Evolutionary conservation across 257 asterid species (phyloP), one percentile per base, ranked within the genome.

Genomic region (Pogostemon cablin): DNA sequence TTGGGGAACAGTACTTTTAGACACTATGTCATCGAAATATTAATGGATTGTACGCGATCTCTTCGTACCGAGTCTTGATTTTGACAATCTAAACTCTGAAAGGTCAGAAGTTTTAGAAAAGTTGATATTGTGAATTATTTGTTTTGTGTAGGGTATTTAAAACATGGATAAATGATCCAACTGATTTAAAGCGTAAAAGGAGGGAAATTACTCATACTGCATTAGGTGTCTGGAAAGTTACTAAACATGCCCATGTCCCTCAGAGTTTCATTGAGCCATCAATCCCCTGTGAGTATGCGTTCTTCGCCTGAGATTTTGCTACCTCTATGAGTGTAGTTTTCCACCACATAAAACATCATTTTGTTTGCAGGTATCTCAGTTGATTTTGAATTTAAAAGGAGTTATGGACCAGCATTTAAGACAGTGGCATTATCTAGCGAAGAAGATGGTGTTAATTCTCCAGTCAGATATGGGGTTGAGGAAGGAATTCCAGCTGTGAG

Each of bases 211-310:
- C 95, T 57, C 65, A 7, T 58, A 86, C 88, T 53, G 49, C 55
- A 71, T 78, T 82, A 32, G 83, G 80, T 54, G 83, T 74, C 65
- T 82, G 92, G 96, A 82, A 79, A 82, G 74, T 77, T 72, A 77
- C 38, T 53, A 86, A 83, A 77, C 72, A 72, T 41, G 73, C 68
- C 62, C 72, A 62, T 69, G 73, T 82, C 61, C 87, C 88, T 58
- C 70, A 41, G 77, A 83, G 86, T 81, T 68, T 87, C 72, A 46
- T 79, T 63, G 96, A 89, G 79, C 95, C 96, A 71, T 72, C 76
- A 63, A 65, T 86, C 77, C 79, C 90, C 37, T 72, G 98, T 85
- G 81, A 81, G 92, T 81, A 62, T 60, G 37, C 53, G 46, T 15
- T n/a, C 54, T 7, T 62, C 55, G 9, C 42, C 46, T 61, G 65